Percentiles rank a stretch among this genome's conserved stretches.
phyloP scores from a whole-genome alignment of 257 asterid species.

The Salvia miltiorrhiza region DNA sequence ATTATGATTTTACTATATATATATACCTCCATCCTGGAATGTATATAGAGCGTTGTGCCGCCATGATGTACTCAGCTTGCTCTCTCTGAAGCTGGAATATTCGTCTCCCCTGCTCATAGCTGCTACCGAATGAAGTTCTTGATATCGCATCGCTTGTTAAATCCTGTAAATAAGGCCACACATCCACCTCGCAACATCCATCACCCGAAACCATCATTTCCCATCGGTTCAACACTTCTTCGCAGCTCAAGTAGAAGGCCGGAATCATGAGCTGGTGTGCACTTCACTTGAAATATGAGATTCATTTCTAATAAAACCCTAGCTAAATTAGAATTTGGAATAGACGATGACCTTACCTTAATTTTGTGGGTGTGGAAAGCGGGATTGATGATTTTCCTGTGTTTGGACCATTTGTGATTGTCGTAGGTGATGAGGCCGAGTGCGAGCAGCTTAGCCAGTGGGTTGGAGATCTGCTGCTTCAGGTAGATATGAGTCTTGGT shows the following conservation, averaged over 20 bases:
- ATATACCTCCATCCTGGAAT: conserved; percentile 57
- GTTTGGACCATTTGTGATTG: conserved; percentile 51
- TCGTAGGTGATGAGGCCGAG: conserved; percentile 17
- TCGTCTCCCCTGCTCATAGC: conserved; percentile 48
- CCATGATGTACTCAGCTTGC: conserved; percentile 25
- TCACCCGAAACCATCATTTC: conserved; percentile 24
- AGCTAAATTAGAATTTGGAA: no score
- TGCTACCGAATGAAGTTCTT: conserved; percentile 63
- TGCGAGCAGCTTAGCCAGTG: conserved; percentile 3
- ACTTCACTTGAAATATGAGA: no score
- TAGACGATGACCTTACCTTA: conserved; percentile 26
- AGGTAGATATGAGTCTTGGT: conserved; percentile 26
- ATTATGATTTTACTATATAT: no score
- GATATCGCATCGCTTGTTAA: conserved; percentile 51
- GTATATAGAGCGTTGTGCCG: conserved; percentile 25
- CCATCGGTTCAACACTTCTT: conserved; percentile 43
- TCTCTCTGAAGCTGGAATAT: conserved; percentile 49
- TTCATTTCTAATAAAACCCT: no score
- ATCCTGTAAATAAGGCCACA: conserved; percentile 46
- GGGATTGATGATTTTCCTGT: conserved; percentile 43
- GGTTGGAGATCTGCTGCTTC: conserved; percentile 27
- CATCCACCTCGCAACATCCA: conserved; percentile 52
- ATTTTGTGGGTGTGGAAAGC: conserved; percentile 28
- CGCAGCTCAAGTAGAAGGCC: conserved; percentile 39
- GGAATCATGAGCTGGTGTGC: conserved; percentile 58